phyloP scores from a whole-genome alignment of 306 rosid species.

The Cercis canadensis region DNA sequence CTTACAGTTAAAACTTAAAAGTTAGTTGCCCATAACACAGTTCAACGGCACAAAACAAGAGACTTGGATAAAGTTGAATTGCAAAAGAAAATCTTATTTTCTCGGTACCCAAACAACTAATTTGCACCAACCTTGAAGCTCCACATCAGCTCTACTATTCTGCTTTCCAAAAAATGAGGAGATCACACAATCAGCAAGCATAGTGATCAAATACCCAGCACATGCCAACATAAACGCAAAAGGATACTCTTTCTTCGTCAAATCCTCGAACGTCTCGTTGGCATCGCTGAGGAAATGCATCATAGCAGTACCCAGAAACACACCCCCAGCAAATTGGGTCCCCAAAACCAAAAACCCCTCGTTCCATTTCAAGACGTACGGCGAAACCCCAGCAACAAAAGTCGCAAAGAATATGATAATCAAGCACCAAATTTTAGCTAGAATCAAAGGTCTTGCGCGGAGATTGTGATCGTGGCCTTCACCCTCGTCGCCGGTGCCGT shows the following conservation, averaged over 20 bases:
- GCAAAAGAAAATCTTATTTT: not conserved
- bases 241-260: slow-evolving; percentile 65
- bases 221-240: slow-evolving; percentile 80
- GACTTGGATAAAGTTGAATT: slow-evolving; percentile 1
- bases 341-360: slow-evolving; percentile 74
- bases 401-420: slow-evolving; percentile 62
- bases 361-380: slow-evolving; percentile 70
- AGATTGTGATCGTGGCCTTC: slow-evolving; percentile 33
- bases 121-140: slow-evolving; percentile 51
- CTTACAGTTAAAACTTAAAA: too few relatives aligned
- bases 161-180: slow-evolving; percentile 48
- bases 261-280: slow-evolving; percentile 56
- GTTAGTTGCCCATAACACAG: too few relatives aligned
- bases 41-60: too few relatives aligned
- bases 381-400: slow-evolving; percentile 65
- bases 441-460: slow-evolving; percentile 53
- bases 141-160: slow-evolving; percentile 34
- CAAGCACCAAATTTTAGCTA: slow-evolving; percentile 69
- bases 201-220: slow-evolving; percentile 67
- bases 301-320: slow-evolving; percentile 78
- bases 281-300: slow-evolving; percentile 86
- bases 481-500: slow-evolving; percentile 40
- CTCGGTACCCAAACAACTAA: not conserved
- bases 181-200: slow-evolving; percentile 67
- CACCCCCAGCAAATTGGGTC: slow-evolving; percentile 82